Conservation (phyloP, 148 eudicot species). For the Amaranthus palmeri region DNA sequence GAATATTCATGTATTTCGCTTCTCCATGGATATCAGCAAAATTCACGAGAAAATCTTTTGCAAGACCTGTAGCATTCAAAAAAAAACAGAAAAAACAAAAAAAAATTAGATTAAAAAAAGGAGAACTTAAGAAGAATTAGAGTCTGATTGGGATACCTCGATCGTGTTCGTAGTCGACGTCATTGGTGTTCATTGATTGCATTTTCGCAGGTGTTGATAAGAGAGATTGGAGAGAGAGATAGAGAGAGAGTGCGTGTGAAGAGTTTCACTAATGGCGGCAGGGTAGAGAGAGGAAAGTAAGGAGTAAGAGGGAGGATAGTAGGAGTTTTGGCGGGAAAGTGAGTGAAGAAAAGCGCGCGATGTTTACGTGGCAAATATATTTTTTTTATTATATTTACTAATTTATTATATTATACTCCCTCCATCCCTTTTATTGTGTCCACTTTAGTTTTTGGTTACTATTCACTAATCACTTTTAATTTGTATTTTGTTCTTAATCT, state of each 20-base stretch:
- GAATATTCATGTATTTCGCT: slow-evolving; percentile 64
- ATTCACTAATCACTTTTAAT: too few species aligned
- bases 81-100: neutral
- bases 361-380: slow-evolving; percentile 1
- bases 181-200: slow-evolving; percentile 40
- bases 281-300: neutral
- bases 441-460: too few species aligned
- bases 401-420: too few species aligned
- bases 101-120: neutral
- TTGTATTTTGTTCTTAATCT: too few species aligned
- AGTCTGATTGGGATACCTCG: slow-evolving; percentile 31
- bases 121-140: neutral
- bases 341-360: neutral
- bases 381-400: too few species aligned
- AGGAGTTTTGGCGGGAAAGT: slow-evolving; percentile 28
- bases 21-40: slow-evolving; percentile 79
- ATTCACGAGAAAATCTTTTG: slow-evolving; percentile 63
- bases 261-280: slow-evolving; percentile 49
- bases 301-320: neutral
- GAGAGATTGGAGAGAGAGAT: slow-evolving; percentile 18
- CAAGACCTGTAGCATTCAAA: slow-evolving; percentile 40
- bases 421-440: too few species aligned
- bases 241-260: neutral
- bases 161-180: slow-evolving; percentile 57
- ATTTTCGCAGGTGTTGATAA: slow-evolving; percentile 20